Conservation (phyloP, 1,284 basidiomycete species). For the Naganishia cerealis region DNA sequence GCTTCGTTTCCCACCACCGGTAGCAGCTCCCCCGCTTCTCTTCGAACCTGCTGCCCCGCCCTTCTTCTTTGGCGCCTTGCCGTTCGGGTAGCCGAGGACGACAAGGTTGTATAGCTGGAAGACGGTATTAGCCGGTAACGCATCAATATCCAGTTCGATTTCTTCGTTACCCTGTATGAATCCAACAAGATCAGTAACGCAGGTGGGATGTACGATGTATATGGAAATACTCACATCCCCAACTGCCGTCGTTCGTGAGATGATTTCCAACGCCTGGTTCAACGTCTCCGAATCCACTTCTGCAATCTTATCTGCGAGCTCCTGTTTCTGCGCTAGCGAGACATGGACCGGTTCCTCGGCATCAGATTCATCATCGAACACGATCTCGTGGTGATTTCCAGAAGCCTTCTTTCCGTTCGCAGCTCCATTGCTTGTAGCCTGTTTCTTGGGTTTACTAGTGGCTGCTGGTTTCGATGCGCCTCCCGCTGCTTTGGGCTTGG, state of each 20-base stretch:
- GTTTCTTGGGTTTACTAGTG: slow-evolving; percentile 33
- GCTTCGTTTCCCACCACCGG: slow-evolving; percentile 6
- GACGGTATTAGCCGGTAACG: slow-evolving; percentile 76
- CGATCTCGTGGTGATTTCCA: slow-evolving; percentile 40
- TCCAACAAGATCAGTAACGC: slow-evolving; percentile 32
- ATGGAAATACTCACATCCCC: slow-evolving; percentile 68
- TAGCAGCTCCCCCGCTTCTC: slow-evolving; percentile 35
- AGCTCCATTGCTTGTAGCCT: slow-evolving; percentile 27
- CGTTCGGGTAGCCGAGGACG: slow-evolving; percentile 58
- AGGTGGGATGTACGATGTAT: slow-evolving; percentile 5
- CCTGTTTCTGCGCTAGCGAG: slow-evolving; percentile 92
- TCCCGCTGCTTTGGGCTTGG: slow-evolving; percentile 24
- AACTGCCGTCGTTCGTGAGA: slow-evolving; percentile 83
- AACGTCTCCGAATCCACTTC: slow-evolving; percentile 73
- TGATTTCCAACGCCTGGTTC: slow-evolving; percentile 83
- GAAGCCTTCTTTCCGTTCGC: slow-evolving; percentile 46
- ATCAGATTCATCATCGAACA: slow-evolving; percentile 52
- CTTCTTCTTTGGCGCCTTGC: slow-evolving; percentile 38
- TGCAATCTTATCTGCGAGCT: slow-evolving; percentile 85
- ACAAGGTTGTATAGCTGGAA: slow-evolving; percentile 92
- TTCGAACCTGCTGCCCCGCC: slow-evolving; percentile 36
- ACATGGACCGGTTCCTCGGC: slow-evolving; percentile 51
- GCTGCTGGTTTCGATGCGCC: slow-evolving; percentile 6
- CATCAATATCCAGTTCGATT: slow-evolving; percentile 93
- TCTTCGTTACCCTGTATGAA: slow-evolving; percentile 77